Percentiles rank a stretch among this genome's conserved stretches.
Evolutionary conservation across 2,329 filamentous ascomycete species (phyloP).

Genomic region (Penicillium janthinellum): DNA sequence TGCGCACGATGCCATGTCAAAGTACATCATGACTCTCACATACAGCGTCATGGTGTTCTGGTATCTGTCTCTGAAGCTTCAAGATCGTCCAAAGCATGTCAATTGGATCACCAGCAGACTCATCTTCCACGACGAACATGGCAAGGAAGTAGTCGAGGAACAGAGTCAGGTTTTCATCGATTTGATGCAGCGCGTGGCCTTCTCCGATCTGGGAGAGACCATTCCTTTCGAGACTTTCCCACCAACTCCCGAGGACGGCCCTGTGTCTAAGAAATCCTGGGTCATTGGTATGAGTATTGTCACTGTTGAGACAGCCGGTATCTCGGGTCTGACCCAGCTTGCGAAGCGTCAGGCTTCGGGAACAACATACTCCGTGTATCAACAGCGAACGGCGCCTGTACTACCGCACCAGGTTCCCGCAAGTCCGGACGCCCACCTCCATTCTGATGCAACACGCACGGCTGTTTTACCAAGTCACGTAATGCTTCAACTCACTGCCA

Average conservation of each 20-base stretch:
- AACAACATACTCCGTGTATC: constrained; percentile 52
- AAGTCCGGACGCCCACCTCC: constrained; percentile 42
- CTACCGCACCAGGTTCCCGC: constrained; percentile 49
- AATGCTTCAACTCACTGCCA: constrained; percentile 48
- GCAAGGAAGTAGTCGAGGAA: constrained; percentile 78
- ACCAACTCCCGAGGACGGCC: constrained; percentile 45
- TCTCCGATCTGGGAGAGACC: constrained; percentile 77
- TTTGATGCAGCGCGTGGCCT: constrained; percentile 88
- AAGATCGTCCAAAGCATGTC: constrained; percentile 80
- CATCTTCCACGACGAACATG: constrained; percentile 72
- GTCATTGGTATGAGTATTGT: constrained; percentile 55
- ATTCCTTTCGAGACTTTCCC: constrained; percentile 46
- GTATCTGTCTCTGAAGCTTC: constrained; percentile 87
- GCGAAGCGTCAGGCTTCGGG: constrained; percentile 55
- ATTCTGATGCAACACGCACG: constrained; percentile 42
- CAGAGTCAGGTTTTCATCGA: constrained; percentile 93
- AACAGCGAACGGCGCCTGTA: constrained; percentile 49
- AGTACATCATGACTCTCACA: constrained; percentile 90
- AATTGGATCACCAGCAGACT: constrained; percentile 88
- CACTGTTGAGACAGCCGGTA: constrained; percentile 51
- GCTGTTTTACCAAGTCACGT: constrained; percentile 51
- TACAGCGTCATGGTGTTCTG: constrained; percentile 97
- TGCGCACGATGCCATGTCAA: constrained; percentile 73
- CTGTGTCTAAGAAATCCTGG: constrained; percentile 51
- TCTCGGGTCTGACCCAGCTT: constrained; percentile 52